A percentile compares a stretch with the other conserved stretches of the same genome.
Conservation (phyloP, 2,329 filamentous ascomycete genomes). For the Penicillium sp. region DNA sequence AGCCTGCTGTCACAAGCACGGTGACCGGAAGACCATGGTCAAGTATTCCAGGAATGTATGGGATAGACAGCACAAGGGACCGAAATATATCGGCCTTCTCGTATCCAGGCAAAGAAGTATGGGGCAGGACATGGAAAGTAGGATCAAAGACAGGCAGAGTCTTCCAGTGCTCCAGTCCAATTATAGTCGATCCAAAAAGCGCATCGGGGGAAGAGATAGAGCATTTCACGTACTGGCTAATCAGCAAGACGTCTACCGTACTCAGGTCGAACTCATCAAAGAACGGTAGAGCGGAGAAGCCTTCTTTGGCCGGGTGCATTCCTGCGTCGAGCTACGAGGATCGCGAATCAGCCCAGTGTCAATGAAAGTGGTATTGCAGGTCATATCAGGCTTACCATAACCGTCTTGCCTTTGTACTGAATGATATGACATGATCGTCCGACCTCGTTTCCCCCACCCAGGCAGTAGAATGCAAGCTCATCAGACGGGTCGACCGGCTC, state of each 20-base stretch:
- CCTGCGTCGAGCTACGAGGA: constrained; percentile 78
- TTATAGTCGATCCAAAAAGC: not conserved
- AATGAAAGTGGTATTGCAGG: not conserved
- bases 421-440: constrained; percentile 96
- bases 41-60: not conserved
- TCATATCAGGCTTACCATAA: constrained; percentile 66
- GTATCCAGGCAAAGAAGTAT: constrained; percentile 23
- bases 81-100: constrained; percentile 35
- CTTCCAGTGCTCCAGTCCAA: not conserved
- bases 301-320: constrained; percentile 94
- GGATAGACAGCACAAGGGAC: constrained; percentile 17
- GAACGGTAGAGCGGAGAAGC: constrained; percentile 86
- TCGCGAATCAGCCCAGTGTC: constrained; percentile 6
- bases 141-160: constrained; percentile 18
- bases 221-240: constrained; percentile 84
- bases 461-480: constrained; percentile 86
- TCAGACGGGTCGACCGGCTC: constrained; percentile 90
- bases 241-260: constrained; percentile 92
- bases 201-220: constrained; percentile 10
- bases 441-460: constrained; percentile 95
- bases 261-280: constrained; percentile 98
- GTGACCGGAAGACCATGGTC: not conserved
- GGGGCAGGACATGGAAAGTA: not conserved
- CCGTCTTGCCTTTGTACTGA: constrained; percentile 98
- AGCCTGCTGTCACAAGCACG: constrained; percentile 17